phyloP scores from a whole-genome alignment of 441 rosid genomes.

The Aleurites moluccanus region DNA sequence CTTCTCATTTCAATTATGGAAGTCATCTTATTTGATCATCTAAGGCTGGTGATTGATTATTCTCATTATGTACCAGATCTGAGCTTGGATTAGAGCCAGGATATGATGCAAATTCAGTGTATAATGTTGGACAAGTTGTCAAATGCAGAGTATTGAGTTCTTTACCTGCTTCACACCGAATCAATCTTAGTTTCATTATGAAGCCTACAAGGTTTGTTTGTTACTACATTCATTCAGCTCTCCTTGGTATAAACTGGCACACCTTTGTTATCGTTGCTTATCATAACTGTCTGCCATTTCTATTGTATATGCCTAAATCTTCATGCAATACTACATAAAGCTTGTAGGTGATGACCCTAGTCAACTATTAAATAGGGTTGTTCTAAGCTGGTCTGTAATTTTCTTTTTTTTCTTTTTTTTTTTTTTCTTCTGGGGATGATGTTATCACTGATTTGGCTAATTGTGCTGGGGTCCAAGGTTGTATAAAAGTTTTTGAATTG shows the following conservation, averaged over 20 bases:
- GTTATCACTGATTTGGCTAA: neutral
- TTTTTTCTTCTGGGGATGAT: neutral
- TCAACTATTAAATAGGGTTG: neutral
- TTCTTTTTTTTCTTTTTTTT: too few relatives aligned
- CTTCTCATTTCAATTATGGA: neutral
- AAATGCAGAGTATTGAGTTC: conserved; percentile 88
- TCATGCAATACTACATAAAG: neutral
- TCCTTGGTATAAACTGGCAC: neutral
- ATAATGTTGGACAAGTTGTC: conserved; percentile 93
- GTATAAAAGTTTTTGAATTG: neutral
- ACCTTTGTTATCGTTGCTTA: neutral
- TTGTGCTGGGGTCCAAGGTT: neutral
- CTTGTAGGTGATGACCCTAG: neutral
- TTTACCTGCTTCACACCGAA: conserved; percentile 60
- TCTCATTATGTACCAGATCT: conserved; percentile 52
- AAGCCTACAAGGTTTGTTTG: conserved; percentile 72
- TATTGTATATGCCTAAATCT: neutral
- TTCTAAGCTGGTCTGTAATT: neutral
- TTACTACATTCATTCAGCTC: conserved; percentile 13
- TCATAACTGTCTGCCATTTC: neutral
- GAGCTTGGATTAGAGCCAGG: conserved; percentile 95
- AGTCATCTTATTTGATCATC: conserved; percentile 16
- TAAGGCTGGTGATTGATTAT: conserved; percentile 17
- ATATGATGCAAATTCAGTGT: conserved; percentile 59
- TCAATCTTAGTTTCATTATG: conserved; percentile 86